phyloP scores from a whole-genome alignment of 75 land plant species.

The Pseudotsuga menziesii region DNA sequence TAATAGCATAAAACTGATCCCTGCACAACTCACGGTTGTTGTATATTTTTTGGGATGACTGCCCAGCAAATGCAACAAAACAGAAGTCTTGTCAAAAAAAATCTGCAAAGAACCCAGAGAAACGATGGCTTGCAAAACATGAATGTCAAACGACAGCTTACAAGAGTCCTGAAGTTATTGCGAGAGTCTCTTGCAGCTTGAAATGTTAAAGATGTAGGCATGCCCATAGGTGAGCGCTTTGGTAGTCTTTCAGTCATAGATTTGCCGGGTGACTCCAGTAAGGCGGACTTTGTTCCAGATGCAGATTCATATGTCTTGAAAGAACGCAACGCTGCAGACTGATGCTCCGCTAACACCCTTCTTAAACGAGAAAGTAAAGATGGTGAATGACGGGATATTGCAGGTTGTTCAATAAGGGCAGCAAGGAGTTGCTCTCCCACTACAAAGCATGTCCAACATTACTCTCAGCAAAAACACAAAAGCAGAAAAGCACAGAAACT shows the following conservation, averaged over 20 bases:
- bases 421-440: slow-evolving; percentile 37
- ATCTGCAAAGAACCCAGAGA: neutral
- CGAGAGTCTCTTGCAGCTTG: slow-evolving; percentile 41
- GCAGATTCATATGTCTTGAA: slow-evolving; percentile 31
- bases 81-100: neutral
- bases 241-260: neutral
- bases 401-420: slow-evolving; percentile 28
- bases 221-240: slow-evolving; percentile 5
- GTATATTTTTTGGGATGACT: slow-evolving; percentile 33
- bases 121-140: neutral
- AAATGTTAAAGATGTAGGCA: slow-evolving; percentile 32
- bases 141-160: slow-evolving; percentile 6
- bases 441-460: slow-evolving; percentile 5
- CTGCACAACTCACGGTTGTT: slow-evolving; percentile 41
- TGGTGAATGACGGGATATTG: slow-evolving; percentile 22
- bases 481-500: neutral
- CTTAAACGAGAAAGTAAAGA: slow-evolving; percentile 22
- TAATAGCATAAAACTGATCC: slow-evolving; percentile 38
- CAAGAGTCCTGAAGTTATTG: slow-evolving; percentile 30
- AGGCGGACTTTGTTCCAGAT: slow-evolving; percentile 11
- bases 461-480: neutral
- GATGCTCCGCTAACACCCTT: slow-evolving; percentile 26
- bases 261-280: slow-evolving; percentile 1
- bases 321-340: slow-evolving; percentile 28
- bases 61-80: neutral